Conservation (phyloP, 768 basidiomycete genomes). For the Royoungia palumana region DNA sequence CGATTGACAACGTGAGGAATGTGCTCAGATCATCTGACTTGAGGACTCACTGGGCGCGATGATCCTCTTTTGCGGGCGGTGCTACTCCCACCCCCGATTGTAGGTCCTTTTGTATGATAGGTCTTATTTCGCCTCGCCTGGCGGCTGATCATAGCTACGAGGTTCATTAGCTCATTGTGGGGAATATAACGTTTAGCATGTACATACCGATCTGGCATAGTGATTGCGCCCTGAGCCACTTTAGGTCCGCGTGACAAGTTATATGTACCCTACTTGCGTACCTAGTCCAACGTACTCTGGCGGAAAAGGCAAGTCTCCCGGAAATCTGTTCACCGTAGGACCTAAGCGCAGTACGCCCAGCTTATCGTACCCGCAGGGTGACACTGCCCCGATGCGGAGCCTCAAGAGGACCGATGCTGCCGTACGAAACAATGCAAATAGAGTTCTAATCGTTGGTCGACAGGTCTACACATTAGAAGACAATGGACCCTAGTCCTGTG, state of each 20-base stretch:
- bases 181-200: constrained; percentile 20
- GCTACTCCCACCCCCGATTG: not conserved
- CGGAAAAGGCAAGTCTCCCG: not conserved
- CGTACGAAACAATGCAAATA: constrained; percentile 4
- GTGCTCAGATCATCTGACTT: constrained; percentile 6
- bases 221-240: constrained; percentile 14
- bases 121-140: not conserved
- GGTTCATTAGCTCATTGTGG: constrained; percentile 24
- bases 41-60: not conserved
- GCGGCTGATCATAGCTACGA: constrained; percentile 15
- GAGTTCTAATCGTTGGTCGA: constrained; percentile 1
- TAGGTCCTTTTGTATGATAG: not conserved
- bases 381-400: not conserved
- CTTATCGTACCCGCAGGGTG: not conserved
- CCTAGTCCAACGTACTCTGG: constrained; percentile 1
- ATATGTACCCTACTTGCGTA: constrained; percentile 4
- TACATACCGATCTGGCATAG: constrained; percentile 13
- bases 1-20: constrained; percentile 6
- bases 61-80: not conserved
- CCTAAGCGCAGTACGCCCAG: not conserved
- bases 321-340: not conserved
- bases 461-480: constrained; percentile 6
- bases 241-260: constrained; percentile 8
- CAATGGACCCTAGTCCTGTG: not conserved
- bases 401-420: not conserved